Evolutionary conservation across 805 yeast species (phyloP).

Genomic region (Kuraishia borneana): DNA sequence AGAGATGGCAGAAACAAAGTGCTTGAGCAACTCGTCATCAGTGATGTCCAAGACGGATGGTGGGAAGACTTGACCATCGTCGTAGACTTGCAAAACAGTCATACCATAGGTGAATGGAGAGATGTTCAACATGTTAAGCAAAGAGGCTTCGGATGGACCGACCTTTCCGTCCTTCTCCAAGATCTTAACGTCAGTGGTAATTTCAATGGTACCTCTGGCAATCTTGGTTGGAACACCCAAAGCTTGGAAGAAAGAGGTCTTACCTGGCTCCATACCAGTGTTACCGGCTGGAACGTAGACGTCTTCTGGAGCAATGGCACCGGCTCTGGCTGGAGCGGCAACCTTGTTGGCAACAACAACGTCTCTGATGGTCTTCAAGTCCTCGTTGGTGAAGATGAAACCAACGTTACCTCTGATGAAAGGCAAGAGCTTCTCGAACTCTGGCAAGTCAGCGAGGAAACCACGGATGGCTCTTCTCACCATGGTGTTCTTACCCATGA

Average conservation of each 20-base stretch:
- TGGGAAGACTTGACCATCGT: constrained; percentile 98
- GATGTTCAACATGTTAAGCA: constrained; percentile 98
- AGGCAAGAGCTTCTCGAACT: constrained; percentile 90
- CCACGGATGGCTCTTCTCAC: constrained; percentile 99
- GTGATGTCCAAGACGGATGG: constrained; percentile 95
- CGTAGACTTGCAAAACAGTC: constrained; percentile 94
- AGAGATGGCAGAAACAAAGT: constrained; percentile 87
- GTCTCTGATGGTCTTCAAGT: constrained; percentile 89
- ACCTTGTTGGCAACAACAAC: constrained; percentile 83
- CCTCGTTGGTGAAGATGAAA: constrained; percentile 97
- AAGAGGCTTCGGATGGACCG: constrained; percentile 98
- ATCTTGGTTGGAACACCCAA: constrained; percentile 99
- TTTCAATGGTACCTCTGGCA: constrained; percentile 99
- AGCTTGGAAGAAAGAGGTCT: constrained; percentile 99
- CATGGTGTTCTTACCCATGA: constrained; percentile 99
- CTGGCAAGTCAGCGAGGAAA: constrained; percentile 88
- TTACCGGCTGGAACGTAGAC: constrained; percentile 98
- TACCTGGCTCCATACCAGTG: constrained; percentile 99
- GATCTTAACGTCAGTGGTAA: constrained; percentile 93
- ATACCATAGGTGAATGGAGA: constrained; percentile 99
- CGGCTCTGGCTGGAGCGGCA: constrained; percentile 99
- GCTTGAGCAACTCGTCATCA: constrained; percentile 88
- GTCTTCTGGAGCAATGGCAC: constrained; percentile 98
- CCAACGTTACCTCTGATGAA: constrained; percentile 97
- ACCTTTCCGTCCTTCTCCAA: constrained; percentile 79